Base-by-base conservation (phyloP, 2,329 filamentous ascomycete genomes). In the Xylariales sp. region DNA sequence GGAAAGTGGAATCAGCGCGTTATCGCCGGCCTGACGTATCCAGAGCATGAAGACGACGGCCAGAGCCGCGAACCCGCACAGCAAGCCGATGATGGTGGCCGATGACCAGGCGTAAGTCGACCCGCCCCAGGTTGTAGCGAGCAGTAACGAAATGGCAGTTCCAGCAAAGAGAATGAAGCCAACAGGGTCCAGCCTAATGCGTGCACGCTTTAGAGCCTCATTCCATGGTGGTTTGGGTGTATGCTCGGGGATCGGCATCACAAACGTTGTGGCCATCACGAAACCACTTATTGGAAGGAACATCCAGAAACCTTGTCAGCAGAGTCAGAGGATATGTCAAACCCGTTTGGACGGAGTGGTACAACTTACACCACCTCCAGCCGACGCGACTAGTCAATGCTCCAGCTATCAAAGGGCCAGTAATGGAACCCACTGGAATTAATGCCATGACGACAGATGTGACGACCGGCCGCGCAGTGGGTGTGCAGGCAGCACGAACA, bases 81-180 rank as follows among this genome's bases (percentile, higher is more conserved):
- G 37, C 15, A 40, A 19, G 24, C 37, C 25, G 18, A 40, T 40
- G 37, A 40, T 18, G 3, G 15, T 31, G 25, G 37, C 11, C 15
- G 37, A 31, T 8, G 16, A 31, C 37, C 37, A 40, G 25, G 37
- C 12, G 15, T 18, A n/a, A 3, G 37, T 15, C 9, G 22, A 12
- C 12, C 37, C 37, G 21, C 37, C 37, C 37, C 25, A 40, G 15
- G 15, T 21, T 16, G 22, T n/a, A 24, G 37, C 37, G 3, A 40
- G 19, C 12, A 32, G 16, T 7, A 40, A 19, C 16, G n/a, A 28
- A 14, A 31, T 12, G 11, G 21, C n/a, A 19, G 37, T 18, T 19
- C n/a, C 14, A 12, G 28, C 25, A 22, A 40, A 32, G 15, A 40
- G 18, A 27, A 40, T 8, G 6, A 38, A 27, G 20, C 35, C 35